Evolutionary conservation across 768 basidiomycete genomes (phyloP).

Genomic region (Rhodotorula toruloides): DNA sequence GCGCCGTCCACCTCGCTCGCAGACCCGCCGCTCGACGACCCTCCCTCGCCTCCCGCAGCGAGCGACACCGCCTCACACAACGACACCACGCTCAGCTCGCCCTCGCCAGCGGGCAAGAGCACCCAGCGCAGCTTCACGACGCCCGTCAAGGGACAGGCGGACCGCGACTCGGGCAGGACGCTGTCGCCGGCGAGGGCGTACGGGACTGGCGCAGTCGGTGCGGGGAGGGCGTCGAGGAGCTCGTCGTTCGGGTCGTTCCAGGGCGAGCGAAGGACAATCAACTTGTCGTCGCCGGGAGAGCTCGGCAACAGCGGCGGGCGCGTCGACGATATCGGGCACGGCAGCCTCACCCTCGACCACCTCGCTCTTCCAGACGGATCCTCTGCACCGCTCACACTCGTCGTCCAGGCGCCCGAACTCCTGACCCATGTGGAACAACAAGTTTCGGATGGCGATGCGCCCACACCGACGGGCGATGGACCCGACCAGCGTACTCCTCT

Average conservation of each 20-base stretch:
- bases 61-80: background rate
- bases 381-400: conserved; percentile 2
- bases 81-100: background rate
- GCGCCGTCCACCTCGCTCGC: background rate
- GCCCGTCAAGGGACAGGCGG: background rate
- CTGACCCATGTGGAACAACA: too few species aligned
- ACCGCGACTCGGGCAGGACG: conserved; percentile 3
- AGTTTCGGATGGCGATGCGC: too few species aligned
- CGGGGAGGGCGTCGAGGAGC: background rate
- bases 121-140: background rate
- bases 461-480: too few species aligned
- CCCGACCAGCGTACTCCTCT: background rate
- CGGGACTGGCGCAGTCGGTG: background rate
- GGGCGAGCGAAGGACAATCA: background rate
- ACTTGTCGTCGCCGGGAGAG: background rate
- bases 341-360: conserved; percentile 32
- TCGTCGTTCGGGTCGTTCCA: conserved; percentile 34
- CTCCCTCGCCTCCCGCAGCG: background rate
- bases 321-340: conserved; percentile 12
- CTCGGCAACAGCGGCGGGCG: background rate
- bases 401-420: conserved; percentile 36
- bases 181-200: conserved; percentile 14
- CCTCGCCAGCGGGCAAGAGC: background rate
- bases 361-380: background rate
- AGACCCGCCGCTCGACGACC: background rate